phyloP scores from a whole-genome alignment of 2,329 filamentous ascomycete genomes.

The Sarocladiaceae sp. region DNA sequence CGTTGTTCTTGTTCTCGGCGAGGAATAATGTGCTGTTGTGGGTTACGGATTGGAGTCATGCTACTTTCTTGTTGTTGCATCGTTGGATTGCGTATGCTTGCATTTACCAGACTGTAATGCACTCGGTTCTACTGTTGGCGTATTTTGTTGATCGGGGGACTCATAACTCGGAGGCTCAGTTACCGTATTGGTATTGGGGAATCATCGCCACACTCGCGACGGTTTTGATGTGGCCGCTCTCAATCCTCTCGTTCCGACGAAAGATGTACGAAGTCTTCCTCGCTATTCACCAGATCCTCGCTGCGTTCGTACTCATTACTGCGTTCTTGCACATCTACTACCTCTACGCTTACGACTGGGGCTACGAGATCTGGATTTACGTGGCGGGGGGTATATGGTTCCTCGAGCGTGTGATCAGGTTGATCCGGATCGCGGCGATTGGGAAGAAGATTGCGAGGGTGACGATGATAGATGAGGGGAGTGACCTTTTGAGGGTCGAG shows the following conservation, averaged over 20 bases:
- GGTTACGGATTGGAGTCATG: constrained; percentile 31
- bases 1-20: constrained; percentile 27
- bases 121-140: constrained; percentile 26
- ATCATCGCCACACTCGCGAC: constrained; percentile 25
- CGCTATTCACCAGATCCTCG: constrained; percentile 25
- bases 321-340: constrained; percentile 33
- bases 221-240: constrained; percentile 20
- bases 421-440: constrained; percentile 19
- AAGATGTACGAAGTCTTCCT: constrained; percentile 31
- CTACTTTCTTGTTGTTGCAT: constrained; percentile 31
- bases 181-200: constrained; percentile 30
- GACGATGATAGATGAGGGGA: constrained; percentile 16
- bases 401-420: constrained; percentile 22
- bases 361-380: constrained; percentile 33
- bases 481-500: constrained; percentile 27
- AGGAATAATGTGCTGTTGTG: constrained; percentile 31
- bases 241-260: constrained; percentile 23
- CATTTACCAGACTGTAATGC: constrained; percentile 71
- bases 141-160: constrained; percentile 21
- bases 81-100: constrained; percentile 56
- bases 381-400: constrained; percentile 27
- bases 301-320: constrained; percentile 26
- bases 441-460: constrained; percentile 20
- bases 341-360: constrained; percentile 28
- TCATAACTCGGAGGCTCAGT: constrained; percentile 20